Base-by-base conservation (phyloP, 257 asterid genomes). In the Gynochthodes officinalis region DNA sequence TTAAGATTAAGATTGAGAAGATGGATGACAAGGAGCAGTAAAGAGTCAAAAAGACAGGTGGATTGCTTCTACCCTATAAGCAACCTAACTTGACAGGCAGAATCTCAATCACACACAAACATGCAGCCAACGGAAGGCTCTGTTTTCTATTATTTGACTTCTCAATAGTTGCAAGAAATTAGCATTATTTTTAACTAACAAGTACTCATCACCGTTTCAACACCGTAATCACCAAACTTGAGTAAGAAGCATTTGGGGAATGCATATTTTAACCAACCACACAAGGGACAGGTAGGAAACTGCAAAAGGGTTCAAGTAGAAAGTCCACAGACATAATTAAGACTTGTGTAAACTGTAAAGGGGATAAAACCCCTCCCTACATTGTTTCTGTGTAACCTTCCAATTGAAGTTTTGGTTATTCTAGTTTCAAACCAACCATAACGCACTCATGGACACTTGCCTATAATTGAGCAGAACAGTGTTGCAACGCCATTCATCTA, bases 111-210 rank as follows among this genome's bases (percentile, higher is more conserved):
- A n/a, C n/a, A n/a, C n/a, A n/a, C n/a, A n/a, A n/a, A n/a, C n/a
- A n/a, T n/a, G n/a, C n/a, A n/a, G n/a, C n/a, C n/a, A n/a, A n/a
- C n/a, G n/a, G 39, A 60, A 5, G 43, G 72, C 44, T 40, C 6
- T 21, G 35, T 74, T 43, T 74, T 74, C 67, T 66, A 74, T 43
- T 67, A 46, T 67, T 74, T 74, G 73, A 74, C 78, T 67, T 43
- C 4, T 40, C 4, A 57, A 27, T 39, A 23, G 14, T 53, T 32
- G 4, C 2, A 16, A 52, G 23, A 52, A 52, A 27, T 7, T 27
- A 57, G 63, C n/a, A n/a, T n/a, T n/a, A n/a, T n/a, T n/a, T n/a
- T n/a, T n/a, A n/a, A n/a, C n/a, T n/a, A n/a, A n/a, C n/a, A n/a
- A n/a, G n/a, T n/a, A n/a, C n/a, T n/a, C n/a, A n/a, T n/a, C n/a